Conservation (phyloP, 2,329 filamentous ascomycete genomes). For the Juglanconis sp. region DNA sequence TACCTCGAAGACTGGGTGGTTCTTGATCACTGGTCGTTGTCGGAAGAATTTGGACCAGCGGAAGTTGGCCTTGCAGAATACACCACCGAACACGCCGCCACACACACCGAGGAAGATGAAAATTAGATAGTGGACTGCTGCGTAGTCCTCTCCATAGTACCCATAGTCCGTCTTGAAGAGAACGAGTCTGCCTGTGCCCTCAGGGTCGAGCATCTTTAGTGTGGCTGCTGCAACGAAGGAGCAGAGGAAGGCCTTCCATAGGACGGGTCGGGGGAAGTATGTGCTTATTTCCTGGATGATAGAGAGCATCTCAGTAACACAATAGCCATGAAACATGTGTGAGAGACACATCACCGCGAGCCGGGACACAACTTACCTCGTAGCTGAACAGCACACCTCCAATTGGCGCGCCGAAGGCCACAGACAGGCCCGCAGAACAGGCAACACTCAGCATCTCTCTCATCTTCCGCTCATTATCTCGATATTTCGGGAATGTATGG, state of each 20-base stretch:
- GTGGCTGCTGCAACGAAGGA: slow-evolving; percentile 53
- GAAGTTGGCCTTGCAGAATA: slow-evolving; percentile 58
- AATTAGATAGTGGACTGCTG: slow-evolving; percentile 52
- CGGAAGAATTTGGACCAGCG: slow-evolving; percentile 55
- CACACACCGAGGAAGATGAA: slow-evolving; percentile 54
- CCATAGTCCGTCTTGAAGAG: slow-evolving; percentile 60
- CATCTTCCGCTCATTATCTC: slow-evolving; percentile 55
- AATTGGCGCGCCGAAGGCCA: slow-evolving; percentile 61
- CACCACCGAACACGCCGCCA: slow-evolving; percentile 57
- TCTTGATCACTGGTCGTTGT: slow-evolving; percentile 48
- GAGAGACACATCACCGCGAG: no score
- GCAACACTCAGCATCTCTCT: slow-evolving; percentile 56
- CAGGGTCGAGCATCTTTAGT: slow-evolving; percentile 56
- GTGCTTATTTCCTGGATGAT: slow-evolving; percentile 50
- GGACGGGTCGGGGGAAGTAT: slow-evolving; percentile 53
- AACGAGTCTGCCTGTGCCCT: slow-evolving; percentile 56
- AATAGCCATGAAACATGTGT: no score
- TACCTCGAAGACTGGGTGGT: slow-evolving; percentile 54
- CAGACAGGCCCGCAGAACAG: slow-evolving; percentile 55
- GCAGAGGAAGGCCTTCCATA: slow-evolving; percentile 59
- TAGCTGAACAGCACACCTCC: slow-evolving; percentile 60
- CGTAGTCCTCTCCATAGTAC: slow-evolving; percentile 39
- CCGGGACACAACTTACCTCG: slow-evolving; percentile 30
- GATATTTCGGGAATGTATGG: slow-evolving; percentile 45
- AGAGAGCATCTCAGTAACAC: no score